phyloP scores from a whole-genome alignment of 768 basidiomycete species.

The Daedaleopsis sinensis region DNA sequence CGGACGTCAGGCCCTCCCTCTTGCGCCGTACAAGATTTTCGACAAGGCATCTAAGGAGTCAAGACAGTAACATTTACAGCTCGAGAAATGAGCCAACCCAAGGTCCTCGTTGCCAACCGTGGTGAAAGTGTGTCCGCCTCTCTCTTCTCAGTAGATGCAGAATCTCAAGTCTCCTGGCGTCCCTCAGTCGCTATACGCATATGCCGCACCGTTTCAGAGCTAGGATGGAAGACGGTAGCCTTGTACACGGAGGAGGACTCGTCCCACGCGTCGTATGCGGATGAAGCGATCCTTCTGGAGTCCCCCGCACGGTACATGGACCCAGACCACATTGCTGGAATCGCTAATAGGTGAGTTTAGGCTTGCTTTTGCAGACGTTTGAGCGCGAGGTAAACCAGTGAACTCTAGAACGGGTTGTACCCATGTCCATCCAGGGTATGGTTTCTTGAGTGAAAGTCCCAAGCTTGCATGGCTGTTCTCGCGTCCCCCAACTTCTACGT shows the following conservation, averaged over 20 bases:
- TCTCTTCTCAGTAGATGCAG: neutral
- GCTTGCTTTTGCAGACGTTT: neutral
- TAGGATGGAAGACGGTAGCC: constrained; percentile 33
- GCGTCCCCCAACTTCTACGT: neutral
- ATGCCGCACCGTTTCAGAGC: constrained; percentile 29
- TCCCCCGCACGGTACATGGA: constrained; percentile 20
- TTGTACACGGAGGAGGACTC: constrained; percentile 32
- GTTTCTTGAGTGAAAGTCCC: constrained; percentile 35
- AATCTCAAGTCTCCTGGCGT: neutral
- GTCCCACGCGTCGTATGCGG: constrained; percentile 30
- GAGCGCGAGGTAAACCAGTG: neutral
- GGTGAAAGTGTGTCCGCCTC: constrained; percentile 36
- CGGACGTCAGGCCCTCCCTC: neutral
- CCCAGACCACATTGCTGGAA: constrained; percentile 25
- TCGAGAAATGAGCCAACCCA: constrained; percentile 8
- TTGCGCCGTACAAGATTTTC: neutral
- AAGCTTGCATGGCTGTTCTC: constrained; percentile 30
- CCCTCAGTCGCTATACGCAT: constrained; percentile 33
- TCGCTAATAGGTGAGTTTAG: constrained; percentile 14
- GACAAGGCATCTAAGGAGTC: neutral
- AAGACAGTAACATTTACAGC: neutral
- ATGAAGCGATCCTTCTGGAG: constrained; percentile 26
- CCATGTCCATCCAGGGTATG: constrained; percentile 36
- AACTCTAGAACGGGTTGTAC: constrained; percentile 7
- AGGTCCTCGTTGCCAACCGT: constrained; percentile 37